phyloP scores from a whole-genome alignment of 257 asterid species.

The Hygrophila difformis region DNA sequence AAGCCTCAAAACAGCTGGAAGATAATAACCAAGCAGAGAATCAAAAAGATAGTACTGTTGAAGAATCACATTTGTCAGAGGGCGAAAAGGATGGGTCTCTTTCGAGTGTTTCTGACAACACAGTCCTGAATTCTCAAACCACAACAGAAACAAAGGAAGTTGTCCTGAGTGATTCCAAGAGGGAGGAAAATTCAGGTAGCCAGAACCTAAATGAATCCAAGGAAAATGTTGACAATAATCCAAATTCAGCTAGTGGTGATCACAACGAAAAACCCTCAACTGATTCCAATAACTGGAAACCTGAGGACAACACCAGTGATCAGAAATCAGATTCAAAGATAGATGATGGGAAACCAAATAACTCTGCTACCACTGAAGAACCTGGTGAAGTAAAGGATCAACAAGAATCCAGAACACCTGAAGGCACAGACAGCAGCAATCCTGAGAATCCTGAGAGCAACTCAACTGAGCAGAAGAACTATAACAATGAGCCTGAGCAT shows the following conservation, averaged over 20 bases:
- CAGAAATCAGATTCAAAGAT: conserved; percentile 8
- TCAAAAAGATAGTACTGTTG: conserved; percentile 20
- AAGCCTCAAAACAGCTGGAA: conserved; percentile 19
- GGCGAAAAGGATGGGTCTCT: conserved; percentile 22
- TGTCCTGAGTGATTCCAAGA: conserved; percentile 13
- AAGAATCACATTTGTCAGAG: conserved; percentile 24
- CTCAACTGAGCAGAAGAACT: conserved; percentile 17
- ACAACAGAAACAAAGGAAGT: conserved; percentile 22
- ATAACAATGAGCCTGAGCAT: conserved; percentile 17
- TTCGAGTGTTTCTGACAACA: conserved; percentile 17
- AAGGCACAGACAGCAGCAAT: too few relatives aligned
- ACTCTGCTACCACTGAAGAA: conserved; percentile 13
- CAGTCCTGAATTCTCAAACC: conserved; percentile 24
- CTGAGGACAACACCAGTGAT: conserved; percentile 9
- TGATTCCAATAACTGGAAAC: conserved; percentile 15
- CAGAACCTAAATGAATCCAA: conserved; percentile 17
- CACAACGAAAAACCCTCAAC: conserved; percentile 10
- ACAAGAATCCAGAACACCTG: conserved; percentile 21
- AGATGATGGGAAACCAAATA: conserved; percentile 17
- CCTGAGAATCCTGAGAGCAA: conserved; percentile 12
- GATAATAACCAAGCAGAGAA: conserved; percentile 20
- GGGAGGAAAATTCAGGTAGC: conserved; percentile 22
- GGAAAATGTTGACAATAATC: conserved; percentile 9
- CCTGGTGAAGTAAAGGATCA: conserved; percentile 14
- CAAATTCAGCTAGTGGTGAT: conserved; percentile 14